Percentiles rank a stretch among this genome's conserved stretches.
phyloP scores from a whole-genome alignment of 345 rosid genomes.

The Microcos paniculata region DNA sequence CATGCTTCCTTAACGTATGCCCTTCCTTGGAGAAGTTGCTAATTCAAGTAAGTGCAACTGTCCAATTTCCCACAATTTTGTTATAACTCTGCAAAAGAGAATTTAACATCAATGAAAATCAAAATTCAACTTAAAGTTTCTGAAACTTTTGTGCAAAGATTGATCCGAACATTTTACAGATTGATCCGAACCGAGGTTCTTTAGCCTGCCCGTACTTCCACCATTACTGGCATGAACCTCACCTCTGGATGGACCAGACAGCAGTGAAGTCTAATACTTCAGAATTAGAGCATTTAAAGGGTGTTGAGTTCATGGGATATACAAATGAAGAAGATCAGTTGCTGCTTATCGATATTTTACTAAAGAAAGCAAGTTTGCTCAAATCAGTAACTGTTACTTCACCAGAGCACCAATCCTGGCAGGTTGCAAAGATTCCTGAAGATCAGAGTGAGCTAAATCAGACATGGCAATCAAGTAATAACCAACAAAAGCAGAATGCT shows the following conservation, averaged over 20 bases:
- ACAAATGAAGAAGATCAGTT: not conserved
- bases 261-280: not conserved
- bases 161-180: not conserved
- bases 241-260: not conserved
- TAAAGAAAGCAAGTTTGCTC: not conserved
- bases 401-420: not conserved
- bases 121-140: no score
- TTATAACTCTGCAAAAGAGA: not conserved
- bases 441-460: not conserved
- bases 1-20: not conserved
- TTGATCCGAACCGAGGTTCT: not conserved
- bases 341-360: not conserved
- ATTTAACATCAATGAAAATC: not conserved
- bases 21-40: not conserved
- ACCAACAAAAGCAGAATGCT: not conserved
- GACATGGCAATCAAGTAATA: not conserved
- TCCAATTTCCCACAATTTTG: not conserved
- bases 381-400: not conserved
- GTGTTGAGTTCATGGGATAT: not conserved
- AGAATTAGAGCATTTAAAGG: not conserved
- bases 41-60: not conserved
- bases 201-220: not conserved
- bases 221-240: not conserved
- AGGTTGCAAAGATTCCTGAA: not conserved
- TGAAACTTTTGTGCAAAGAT: not conserved